Conservation (phyloP, 192 early-diverging fungal genomes). For the Mycoemilia scoparia region DNA sequence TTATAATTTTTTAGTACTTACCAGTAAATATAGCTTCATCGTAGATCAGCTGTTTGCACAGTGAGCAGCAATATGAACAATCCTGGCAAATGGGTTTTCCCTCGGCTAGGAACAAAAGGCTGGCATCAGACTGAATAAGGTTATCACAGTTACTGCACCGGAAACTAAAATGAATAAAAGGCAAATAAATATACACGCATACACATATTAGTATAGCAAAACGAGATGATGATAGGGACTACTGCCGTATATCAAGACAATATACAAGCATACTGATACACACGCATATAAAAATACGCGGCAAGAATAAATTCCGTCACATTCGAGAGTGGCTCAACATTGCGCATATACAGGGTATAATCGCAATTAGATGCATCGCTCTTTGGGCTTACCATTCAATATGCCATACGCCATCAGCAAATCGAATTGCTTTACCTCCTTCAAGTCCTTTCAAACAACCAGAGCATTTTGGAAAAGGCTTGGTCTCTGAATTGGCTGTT, state of each 20-base stretch:
- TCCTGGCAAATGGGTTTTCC: slow-evolving; percentile 72
- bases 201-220: neutral
- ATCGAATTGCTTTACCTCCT: slow-evolving; percentile 58
- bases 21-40: slow-evolving; percentile 76
- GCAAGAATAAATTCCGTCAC: neutral
- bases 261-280: neutral
- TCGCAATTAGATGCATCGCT: neutral
- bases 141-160: slow-evolving; percentile 55
- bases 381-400: slow-evolving; percentile 52
- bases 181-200: neutral
- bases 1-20: too few relatives aligned
- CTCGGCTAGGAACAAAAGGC: slow-evolving; percentile 52
- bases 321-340: neutral
- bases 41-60: slow-evolving; percentile 51
- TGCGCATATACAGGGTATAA: neutral
- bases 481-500: too few relatives aligned
- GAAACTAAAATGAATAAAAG: slow-evolving; percentile 29
- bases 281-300: neutral
- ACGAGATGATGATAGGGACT: too few relatives aligned
- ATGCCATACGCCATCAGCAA: slow-evolving; percentile 67
- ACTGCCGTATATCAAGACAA: neutral
- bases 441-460: slow-evolving; percentile 50
- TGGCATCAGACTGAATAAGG: slow-evolving; percentile 56
- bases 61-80: slow-evolving; percentile 57
- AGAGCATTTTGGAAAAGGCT: slow-evolving; percentile 37